phyloP scores from a whole-genome alignment of 2,329 filamentous ascomycete genomes.

The Aotearoamyces nothofagi region DNA sequence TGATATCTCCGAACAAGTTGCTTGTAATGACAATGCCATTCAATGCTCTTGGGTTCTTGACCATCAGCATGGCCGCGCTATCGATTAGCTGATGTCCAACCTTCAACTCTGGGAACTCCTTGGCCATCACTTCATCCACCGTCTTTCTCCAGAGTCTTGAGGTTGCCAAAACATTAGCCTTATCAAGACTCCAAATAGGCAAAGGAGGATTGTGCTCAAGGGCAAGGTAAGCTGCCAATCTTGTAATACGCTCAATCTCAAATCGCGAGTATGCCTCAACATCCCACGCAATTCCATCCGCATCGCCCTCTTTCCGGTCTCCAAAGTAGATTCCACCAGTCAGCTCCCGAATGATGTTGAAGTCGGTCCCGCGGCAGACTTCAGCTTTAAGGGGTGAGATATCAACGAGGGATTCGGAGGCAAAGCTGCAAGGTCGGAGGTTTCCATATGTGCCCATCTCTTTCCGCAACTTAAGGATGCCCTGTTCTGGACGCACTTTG shows the following conservation, averaged over 20 bases:
- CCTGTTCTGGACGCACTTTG: constrained; percentile 78
- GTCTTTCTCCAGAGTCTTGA: constrained; percentile 80
- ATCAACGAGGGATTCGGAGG: constrained; percentile 70
- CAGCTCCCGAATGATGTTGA: constrained; percentile 83
- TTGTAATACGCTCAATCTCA: constrained; percentile 79
- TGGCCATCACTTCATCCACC: constrained; percentile 68
- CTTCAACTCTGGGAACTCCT: constrained; percentile 78
- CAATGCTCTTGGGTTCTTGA: constrained; percentile 78
- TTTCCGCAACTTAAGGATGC: constrained; percentile 79
- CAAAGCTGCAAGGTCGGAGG: constrained; percentile 91
- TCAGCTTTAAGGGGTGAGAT: constrained; percentile 76
- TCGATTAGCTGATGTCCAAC: constrained; percentile 87
- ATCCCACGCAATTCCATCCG: constrained; percentile 62
- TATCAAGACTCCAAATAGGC: constrained; percentile 78
- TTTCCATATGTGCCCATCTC: constrained; percentile 91
- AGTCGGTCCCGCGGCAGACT: constrained; percentile 75
- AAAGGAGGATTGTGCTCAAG: constrained; percentile 60
- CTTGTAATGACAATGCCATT: constrained; percentile 88
- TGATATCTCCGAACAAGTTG: constrained; percentile 94
- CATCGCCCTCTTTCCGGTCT: constrained; percentile 66
- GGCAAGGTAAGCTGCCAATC: constrained; percentile 69
- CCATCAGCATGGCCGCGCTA: constrained; percentile 92
- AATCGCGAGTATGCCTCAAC: constrained; percentile 71
- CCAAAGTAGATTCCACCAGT: constrained; percentile 95
- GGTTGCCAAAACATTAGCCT: constrained; percentile 91